A percentile compares a stretch with the other conserved stretches of the same genome.
These are phyloP conservation scores for Anisodus acutangulus DNA, from an alignment of 257 asterid species.

Conservation along the genomic window DNA sequence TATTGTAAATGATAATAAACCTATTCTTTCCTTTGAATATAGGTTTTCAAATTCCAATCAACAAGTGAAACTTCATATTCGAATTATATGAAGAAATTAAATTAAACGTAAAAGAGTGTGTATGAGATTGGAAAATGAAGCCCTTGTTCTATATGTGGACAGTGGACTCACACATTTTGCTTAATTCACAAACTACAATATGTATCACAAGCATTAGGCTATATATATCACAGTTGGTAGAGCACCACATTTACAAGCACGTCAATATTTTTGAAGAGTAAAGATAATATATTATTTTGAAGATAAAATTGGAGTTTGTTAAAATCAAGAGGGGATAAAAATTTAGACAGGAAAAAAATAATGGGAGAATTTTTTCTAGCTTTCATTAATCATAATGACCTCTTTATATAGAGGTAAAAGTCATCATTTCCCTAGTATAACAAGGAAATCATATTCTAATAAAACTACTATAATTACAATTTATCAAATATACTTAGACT, in stretches of 20 bases:
- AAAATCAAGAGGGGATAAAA: background rate
- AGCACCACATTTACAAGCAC: background rate
- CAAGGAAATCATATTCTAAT: too few relatives aligned
- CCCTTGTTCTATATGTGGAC: background rate
- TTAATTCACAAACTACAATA: background rate
- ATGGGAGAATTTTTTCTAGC: too few relatives aligned
- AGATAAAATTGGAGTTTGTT: background rate
- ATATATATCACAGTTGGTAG: background rate
- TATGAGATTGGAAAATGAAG: background rate
- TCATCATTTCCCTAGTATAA: too few relatives aligned
- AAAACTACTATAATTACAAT: too few relatives aligned
- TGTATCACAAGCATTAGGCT: background rate
- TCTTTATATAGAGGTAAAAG: too few relatives aligned
- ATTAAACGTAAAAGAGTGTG: background rate
- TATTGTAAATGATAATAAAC: background rate
- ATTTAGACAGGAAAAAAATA: too few relatives aligned
- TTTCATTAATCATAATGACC: too few relatives aligned
- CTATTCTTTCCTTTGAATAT: background rate
- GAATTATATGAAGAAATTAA: background rate
- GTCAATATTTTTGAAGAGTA: background rate
- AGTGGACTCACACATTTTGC: background rate
- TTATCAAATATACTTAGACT: too few relatives aligned
- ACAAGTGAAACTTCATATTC: slow-evolving; percentile 1
- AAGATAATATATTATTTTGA: background rate
- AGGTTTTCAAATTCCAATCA: background rate